phyloP scores from a whole-genome alignment of 768 basidiomycete species.

The Kwoniella newhampshirensis region DNA sequence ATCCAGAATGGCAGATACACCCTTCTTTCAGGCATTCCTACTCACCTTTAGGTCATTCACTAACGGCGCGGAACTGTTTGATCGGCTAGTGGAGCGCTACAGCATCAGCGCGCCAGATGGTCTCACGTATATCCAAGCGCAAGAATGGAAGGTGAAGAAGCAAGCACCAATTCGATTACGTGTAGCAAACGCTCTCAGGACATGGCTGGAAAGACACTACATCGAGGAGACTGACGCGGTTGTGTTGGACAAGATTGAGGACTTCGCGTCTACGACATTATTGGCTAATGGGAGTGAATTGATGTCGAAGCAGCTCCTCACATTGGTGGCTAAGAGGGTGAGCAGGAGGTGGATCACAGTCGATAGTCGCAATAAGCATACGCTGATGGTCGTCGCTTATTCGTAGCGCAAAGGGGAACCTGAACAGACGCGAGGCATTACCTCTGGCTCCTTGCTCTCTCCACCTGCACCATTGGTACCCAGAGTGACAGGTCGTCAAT shows the following conservation, averaged over 20 bases:
- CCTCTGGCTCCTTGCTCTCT: constrained; percentile 37
- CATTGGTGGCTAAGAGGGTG: constrained; percentile 76
- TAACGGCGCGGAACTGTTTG: constrained; percentile 74
- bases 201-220: constrained; percentile 79
- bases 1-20: constrained; percentile 62
- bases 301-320: constrained; percentile 68
- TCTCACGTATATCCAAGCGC: constrained; percentile 63
- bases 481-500: constrained; percentile 25
- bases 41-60: constrained; percentile 97
- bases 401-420: constrained; percentile 28
- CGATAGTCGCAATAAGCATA: neutral
- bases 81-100: constrained; percentile 77
- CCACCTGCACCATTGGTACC: constrained; percentile 47
- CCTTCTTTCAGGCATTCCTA: constrained; percentile 83
- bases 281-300: constrained; percentile 60
- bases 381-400: neutral
- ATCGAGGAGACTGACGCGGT: constrained; percentile 77
- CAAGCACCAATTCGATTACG: constrained; percentile 82
- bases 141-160: constrained; percentile 81
- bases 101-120: constrained; percentile 71
- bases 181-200: constrained; percentile 84
- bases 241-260: constrained; percentile 76
- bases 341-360: constrained; percentile 55
- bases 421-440: constrained; percentile 29
- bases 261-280: constrained; percentile 62